Evolutionary conservation across 352 stramenopile genomes (phyloP), one percentile per base, ranked within the genome.

Genomic region (Phytopythium ostracodes): DNA sequence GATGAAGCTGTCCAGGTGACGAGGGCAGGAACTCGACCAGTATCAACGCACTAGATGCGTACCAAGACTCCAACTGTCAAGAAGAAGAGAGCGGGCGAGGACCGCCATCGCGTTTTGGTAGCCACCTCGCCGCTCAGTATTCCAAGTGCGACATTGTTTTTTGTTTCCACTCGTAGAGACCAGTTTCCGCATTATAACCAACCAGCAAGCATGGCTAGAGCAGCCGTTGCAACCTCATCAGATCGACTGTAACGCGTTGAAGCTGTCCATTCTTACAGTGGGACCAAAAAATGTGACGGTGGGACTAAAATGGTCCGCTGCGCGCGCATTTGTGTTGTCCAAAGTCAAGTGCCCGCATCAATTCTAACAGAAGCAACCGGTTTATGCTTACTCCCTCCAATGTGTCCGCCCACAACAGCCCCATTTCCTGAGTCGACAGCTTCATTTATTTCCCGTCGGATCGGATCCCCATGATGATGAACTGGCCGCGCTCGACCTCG

Each of bases 1-100:
- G 20, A 57, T 57, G 52, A 57, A 57, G 52, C 33, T 57, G 31
- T 57, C 52, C 31, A 15, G 52, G 35, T 31, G 36, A 63, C 17
- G 25, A n/a, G 42, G 18, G 42, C n/a, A 22, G 20, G 22, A 6
- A 14, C 14, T 7, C 42, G 42, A 49, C 42, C 44, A 22, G 27
- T 15, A 24, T 22, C 12, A 33, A 53, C 46, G 46, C 46, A 33
- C 20, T 17, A 38, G 47, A 4, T n/a, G 47, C 47, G 47, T 54
- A 54, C 47, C 25, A 8, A 35, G 33, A 38, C 33, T 10, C 33
- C 33, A 14, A 38, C 33, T 38, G 14, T 14, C 33, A 38, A 38
- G 6, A 10, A 38, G 33, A 10, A 38, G 33, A 10, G 33, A 10
- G 6, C 29, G 29, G 29, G 33, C 10, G 33, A 36, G 31, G 31